Percentiles rank a stretch among this genome's conserved stretches.
Evolutionary conservation across 2,329 filamentous ascomycete genomes (phyloP).

Genomic region (Cercospora janseana): DNA sequence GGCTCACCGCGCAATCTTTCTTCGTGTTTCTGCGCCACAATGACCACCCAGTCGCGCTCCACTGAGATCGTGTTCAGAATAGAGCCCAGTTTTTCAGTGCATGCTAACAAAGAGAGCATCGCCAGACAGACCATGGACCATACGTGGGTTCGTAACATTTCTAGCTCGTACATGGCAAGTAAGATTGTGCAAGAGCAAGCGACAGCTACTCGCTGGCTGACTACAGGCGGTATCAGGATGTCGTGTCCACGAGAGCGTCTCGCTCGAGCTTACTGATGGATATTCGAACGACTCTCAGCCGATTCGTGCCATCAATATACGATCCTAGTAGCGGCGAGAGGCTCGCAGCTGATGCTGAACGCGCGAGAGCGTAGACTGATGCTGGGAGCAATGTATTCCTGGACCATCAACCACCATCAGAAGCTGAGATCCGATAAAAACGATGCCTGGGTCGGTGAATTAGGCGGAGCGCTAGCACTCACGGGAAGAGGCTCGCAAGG

Average conservation of each 20-base stretch:
- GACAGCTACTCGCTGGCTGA: constrained; percentile 32
- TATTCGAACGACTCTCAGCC: constrained; percentile 41
- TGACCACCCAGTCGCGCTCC: constrained; percentile 61
- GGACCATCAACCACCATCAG: no score
- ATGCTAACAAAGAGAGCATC: constrained; percentile 55
- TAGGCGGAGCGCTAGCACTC: no score
- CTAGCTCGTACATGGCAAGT: constrained; percentile 16
- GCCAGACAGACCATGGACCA: constrained; percentile 32
- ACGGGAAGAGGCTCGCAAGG: constrained; percentile 46
- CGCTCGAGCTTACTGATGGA: constrained; percentile 38
- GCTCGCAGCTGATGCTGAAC: constrained; percentile 57
- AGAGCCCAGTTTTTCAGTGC: constrained; percentile 65
- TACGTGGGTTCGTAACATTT: background rate
- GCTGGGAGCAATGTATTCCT: constrained; percentile 63
- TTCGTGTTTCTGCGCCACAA: constrained; percentile 48
- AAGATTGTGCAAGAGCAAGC: constrained; percentile 29
- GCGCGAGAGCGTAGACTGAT: constrained; percentile 66
- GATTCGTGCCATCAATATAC: constrained; percentile 55
- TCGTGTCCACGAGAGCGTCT: background rate
- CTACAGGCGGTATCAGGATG: constrained; percentile 20
- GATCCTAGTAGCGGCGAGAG: constrained; percentile 59
- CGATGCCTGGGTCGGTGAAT: no score
- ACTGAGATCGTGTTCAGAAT: constrained; percentile 66
- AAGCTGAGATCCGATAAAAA: no score
- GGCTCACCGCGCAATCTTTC: constrained; percentile 24